phyloP scores from a whole-genome alignment of 495 filamentous ascomycete species.

The Antarctomyces pellizariae region DNA sequence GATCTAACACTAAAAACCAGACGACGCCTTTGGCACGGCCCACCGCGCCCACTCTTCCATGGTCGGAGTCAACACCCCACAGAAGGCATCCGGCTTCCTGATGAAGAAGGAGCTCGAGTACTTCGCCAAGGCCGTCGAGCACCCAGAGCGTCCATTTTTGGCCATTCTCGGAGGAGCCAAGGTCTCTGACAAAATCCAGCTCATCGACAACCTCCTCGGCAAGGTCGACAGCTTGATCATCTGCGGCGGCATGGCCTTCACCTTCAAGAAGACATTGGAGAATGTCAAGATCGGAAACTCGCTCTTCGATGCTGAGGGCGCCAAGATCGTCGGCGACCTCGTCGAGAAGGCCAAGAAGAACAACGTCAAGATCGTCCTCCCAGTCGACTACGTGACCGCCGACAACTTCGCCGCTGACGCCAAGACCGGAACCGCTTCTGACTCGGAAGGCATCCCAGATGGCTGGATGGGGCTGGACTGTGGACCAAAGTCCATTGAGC shows the following conservation, averaged over 20 bases:
- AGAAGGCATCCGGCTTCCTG: slow-evolving; percentile 92
- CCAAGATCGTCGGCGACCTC: slow-evolving; percentile 74
- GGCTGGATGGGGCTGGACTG: slow-evolving; percentile 96
- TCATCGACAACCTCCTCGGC: slow-evolving; percentile 93
- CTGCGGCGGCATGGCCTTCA: slow-evolving; percentile 98
- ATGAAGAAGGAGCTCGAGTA: slow-evolving; percentile 99
- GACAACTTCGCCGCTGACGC: slow-evolving; percentile 87
- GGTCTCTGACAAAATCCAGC: slow-evolving; percentile 97
- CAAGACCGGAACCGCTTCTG: slow-evolving; percentile 56
- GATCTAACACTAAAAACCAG: slow-evolving; percentile 18
- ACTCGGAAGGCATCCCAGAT: slow-evolving; percentile 76
- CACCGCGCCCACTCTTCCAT: slow-evolving; percentile 97
- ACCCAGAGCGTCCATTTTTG: slow-evolving; percentile 84
- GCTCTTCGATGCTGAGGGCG: slow-evolving; percentile 83
- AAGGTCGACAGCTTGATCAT: slow-evolving; percentile 95
- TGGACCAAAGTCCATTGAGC: slow-evolving; percentile 63
- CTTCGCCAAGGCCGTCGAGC: slow-evolving; percentile 92
- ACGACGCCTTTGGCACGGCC: slow-evolving; percentile 96
- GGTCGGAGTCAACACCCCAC: slow-evolving; percentile 86
- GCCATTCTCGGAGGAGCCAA: slow-evolving; percentile 96
- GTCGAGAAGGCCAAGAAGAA: slow-evolving; percentile 93
- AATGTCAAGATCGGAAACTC: slow-evolving; percentile 73
- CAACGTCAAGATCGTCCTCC: slow-evolving; percentile 81
- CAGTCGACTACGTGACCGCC: slow-evolving; percentile 84
- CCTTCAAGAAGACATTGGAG: slow-evolving; percentile 97